A percentile compares a stretch with the other conserved stretches of the same genome.
Conservation (phyloP, 495 filamentous ascomycete genomes). For the Amniculicola lignicola region DNA sequence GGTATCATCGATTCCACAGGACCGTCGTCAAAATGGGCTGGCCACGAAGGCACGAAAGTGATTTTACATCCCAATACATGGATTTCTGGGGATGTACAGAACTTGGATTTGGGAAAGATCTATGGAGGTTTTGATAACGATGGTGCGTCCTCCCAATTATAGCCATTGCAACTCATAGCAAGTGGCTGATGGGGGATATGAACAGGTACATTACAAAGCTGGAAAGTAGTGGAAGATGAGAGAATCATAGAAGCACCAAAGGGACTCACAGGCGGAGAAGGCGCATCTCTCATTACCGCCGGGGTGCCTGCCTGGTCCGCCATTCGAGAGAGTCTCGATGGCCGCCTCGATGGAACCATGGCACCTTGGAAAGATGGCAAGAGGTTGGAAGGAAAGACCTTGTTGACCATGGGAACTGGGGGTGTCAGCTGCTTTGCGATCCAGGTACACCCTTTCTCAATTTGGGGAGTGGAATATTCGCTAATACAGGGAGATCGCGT, state of each 20-base stretch:
- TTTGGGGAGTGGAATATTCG: not conserved
- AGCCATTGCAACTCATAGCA: too few relatives aligned
- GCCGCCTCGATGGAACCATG: not conserved
- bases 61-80: constrained; percentile 35
- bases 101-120: constrained; percentile 20
- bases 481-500: constrained; percentile 25
- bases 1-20: constrained; percentile 36
- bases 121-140: constrained; percentile 29
- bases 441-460: constrained; percentile 5
- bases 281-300: constrained; percentile 40
- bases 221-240: constrained; percentile 34
- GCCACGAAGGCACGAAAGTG: constrained; percentile 27
- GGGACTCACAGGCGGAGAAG: constrained; percentile 39
- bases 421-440: constrained; percentile 39
- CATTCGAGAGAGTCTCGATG: constrained; percentile 2
- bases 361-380: not conserved
- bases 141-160: too few relatives aligned
- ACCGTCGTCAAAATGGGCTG: constrained; percentile 23
- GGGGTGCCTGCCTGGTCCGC: constrained; percentile 38
- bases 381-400: constrained; percentile 25
- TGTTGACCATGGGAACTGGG: constrained; percentile 43
- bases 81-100: constrained; percentile 24
- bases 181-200: too few relatives aligned
- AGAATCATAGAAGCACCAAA: constrained; percentile 37
- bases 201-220: constrained; percentile 35